These are phyloP conservation scores for Artemisia tridentata DNA, from an alignment of 129 eudicot genomes.

Conservation along the genomic window DNA sequence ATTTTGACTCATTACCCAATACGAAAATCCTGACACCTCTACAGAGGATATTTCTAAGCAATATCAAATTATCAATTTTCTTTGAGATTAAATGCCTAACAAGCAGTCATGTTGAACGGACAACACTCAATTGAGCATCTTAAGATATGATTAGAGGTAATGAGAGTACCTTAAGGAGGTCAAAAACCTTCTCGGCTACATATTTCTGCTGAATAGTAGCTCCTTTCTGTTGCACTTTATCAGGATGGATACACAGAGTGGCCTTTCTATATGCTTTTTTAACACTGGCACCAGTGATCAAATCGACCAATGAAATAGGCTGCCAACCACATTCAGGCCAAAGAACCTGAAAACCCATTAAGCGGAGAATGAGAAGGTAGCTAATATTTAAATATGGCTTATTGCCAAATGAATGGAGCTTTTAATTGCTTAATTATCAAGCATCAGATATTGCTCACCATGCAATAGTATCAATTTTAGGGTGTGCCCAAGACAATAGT, in stretches of 20 bases:
- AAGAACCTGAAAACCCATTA: constrained; percentile 56
- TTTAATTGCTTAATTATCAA: not conserved
- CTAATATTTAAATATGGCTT: not conserved
- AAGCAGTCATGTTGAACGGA: not conserved
- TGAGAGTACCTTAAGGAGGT: constrained; percentile 73
- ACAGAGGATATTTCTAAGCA: too few relatives aligned
- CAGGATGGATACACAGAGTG: constrained; percentile 95
- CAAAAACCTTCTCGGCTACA: constrained; percentile 93
- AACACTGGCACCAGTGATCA: constrained; percentile 73
- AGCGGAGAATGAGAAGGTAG: constrained; percentile 4
- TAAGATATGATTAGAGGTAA: not conserved
- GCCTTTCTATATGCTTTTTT: constrained; percentile 89
- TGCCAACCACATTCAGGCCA: constrained; percentile 99
- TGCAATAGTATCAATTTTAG: not conserved
- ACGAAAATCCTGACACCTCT: too few relatives aligned
- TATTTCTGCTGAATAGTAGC: constrained; percentile 94
- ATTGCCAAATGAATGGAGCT: not conserved
- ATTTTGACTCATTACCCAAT: too few relatives aligned
- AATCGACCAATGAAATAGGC: constrained; percentile 81
- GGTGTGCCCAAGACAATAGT: too few relatives aligned
- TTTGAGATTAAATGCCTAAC: not conserved
- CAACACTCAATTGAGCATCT: not conserved
- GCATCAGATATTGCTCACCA: constrained; percentile 13
- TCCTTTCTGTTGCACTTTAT: constrained; percentile 96
- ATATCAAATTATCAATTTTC: not conserved